Evolutionary conservation across 768 basidiomycete species (phyloP).

Genomic region (Lentinula raphanica): DNA sequence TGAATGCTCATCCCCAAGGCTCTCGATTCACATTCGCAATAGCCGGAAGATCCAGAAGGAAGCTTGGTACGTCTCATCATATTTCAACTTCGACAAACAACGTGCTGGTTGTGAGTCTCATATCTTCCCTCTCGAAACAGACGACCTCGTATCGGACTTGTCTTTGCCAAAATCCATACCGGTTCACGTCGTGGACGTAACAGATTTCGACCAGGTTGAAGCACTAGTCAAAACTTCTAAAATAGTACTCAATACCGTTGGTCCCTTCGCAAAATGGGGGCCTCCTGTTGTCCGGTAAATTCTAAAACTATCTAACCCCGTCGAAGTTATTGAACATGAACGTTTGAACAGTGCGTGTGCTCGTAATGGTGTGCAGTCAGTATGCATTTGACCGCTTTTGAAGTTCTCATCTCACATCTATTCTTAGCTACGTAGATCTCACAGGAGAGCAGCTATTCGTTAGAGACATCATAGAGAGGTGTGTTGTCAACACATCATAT

Average conservation of each 20-base stretch:
- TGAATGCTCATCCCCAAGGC: conserved; percentile 57
- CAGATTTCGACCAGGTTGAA: conserved; percentile 47
- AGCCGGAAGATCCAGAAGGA: conserved; percentile 62
- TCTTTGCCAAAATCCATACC: conserved; percentile 38
- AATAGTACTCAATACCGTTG: conserved; percentile 74
- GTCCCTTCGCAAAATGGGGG: conserved; percentile 70
- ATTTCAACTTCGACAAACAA: too few species aligned
- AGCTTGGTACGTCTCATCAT: conserved; percentile 40
- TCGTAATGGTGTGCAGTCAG: conserved; percentile 55
- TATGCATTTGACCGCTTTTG: neutral
- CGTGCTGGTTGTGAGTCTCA: too few species aligned
- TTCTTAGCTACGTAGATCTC: conserved; percentile 65
- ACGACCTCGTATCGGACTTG: conserved; percentile 39
- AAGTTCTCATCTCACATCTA: neutral
- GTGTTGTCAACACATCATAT: conserved; percentile 20
- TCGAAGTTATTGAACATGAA: neutral
- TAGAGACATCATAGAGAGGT: conserved; percentile 54
- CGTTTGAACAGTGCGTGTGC: conserved; percentile 56
- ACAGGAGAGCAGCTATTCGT: conserved; percentile 72
- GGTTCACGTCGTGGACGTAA: conserved; percentile 55
- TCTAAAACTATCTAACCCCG: neutral
- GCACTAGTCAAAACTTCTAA: conserved; percentile 48
- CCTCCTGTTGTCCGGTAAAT: conserved; percentile 65
- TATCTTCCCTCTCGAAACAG: neutral
- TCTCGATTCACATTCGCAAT: conserved; percentile 59